Conservation (phyloP, 2,329 filamentous ascomycete genomes). For the Fusarium sterilihyphosum region DNA sequence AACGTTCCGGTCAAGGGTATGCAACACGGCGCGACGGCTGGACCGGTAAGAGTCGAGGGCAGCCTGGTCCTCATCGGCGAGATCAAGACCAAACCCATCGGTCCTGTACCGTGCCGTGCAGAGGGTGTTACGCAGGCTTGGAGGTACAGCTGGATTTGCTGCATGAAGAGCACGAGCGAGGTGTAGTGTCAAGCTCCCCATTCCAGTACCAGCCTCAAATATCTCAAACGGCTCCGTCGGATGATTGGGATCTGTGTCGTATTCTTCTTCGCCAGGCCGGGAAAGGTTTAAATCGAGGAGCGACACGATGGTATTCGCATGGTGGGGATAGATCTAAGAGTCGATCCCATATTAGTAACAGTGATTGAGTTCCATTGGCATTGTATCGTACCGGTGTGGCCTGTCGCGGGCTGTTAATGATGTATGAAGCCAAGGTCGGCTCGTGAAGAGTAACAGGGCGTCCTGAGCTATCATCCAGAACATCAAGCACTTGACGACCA, state of each 20-base stretch:
- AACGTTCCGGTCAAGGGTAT: slow-evolving; percentile 74
- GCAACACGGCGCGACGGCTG: slow-evolving; percentile 74
- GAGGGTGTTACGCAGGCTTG: slow-evolving; percentile 50
- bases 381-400: slow-evolving; percentile 70
- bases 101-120: slow-evolving; percentile 39
- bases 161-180: slow-evolving; percentile 80
- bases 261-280: slow-evolving; percentile 48
- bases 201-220: slow-evolving; percentile 86
- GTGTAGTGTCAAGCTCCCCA: slow-evolving; percentile 80
- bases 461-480: slow-evolving; percentile 63
- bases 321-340: slow-evolving; percentile 69
- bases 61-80: slow-evolving; percentile 43
- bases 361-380: not conserved
- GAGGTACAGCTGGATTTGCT: slow-evolving; percentile 67
- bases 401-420: slow-evolving; percentile 70
- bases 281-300: slow-evolving; percentile 78
- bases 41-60: slow-evolving; percentile 57
- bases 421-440: slow-evolving; percentile 78
- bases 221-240: slow-evolving; percentile 69
- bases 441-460: slow-evolving; percentile 66
- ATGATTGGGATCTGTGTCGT: slow-evolving; percentile 43
- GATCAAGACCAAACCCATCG: slow-evolving; percentile 37
- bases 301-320: slow-evolving; percentile 79
- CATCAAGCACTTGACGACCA: slow-evolving; percentile 67
- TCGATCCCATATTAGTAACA: not conserved